These are phyloP conservation scores for Pyrenochaeta sp. DNA, from an alignment of 2,329 filamentous ascomycete genomes.

Conservation along the genomic window DNA sequence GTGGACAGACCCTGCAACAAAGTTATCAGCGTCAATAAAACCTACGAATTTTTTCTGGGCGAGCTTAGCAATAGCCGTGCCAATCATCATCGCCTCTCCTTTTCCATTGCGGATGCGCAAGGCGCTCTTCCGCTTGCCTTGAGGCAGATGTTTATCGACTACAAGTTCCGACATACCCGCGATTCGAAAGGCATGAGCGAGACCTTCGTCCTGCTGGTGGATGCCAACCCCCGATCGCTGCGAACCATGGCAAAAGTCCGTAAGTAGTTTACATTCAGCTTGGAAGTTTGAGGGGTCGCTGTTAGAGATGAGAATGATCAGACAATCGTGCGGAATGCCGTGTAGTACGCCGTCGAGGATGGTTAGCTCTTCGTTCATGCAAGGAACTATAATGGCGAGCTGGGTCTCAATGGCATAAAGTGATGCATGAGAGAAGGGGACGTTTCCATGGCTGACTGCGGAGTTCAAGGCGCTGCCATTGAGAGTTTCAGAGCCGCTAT, in stretches of 20 bases:
- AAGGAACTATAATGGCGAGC: conserved; percentile 22
- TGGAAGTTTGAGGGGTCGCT: conserved; percentile 13
- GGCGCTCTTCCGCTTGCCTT: not conserved
- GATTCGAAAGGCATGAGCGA: conserved; percentile 16
- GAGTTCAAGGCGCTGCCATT: not conserved
- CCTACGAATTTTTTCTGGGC: conserved; percentile 13
- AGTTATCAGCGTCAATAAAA: conserved; percentile 30
- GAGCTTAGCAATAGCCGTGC: conserved; percentile 17
- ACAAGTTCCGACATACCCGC: conserved; percentile 15
- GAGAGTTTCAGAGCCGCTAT: not conserved
- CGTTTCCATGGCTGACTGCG: not conserved
- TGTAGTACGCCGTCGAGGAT: conserved; percentile 22
- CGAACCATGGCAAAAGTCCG: conserved; percentile 5
- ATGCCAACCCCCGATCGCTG: conserved; percentile 9
- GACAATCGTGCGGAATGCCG: conserved; percentile 23
- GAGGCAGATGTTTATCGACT: not conserved
- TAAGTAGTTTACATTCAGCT: conserved; percentile 12
- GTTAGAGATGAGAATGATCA: conserved; percentile 25
- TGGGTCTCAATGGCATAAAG: conserved; percentile 12
- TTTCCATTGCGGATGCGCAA: conserved; percentile 21
- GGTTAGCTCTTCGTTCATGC: conserved; percentile 22
- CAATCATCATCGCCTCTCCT: conserved; percentile 28
- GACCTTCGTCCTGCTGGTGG: conserved; percentile 17
- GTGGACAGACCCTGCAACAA: conserved; percentile 21
- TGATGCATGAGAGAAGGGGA: conserved; percentile 11